Conservation (phyloP, 2,329 filamentous ascomycete genomes). For the Macrophomina tecta region DNA sequence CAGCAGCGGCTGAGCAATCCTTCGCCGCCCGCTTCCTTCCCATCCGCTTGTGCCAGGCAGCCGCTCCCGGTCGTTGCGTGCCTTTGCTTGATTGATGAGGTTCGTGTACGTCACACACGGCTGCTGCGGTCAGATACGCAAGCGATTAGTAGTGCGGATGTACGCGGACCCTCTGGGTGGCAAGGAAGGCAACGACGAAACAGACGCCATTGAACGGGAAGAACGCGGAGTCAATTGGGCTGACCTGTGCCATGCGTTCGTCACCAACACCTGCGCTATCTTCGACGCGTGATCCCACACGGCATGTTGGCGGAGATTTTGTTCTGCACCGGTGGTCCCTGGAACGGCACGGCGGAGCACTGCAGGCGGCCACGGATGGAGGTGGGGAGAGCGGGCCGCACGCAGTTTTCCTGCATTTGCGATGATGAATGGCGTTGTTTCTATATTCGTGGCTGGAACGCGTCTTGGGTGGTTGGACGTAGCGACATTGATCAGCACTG, state of each 20-base stretch:
- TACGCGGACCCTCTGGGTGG: constrained; percentile 8
- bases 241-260: background rate
- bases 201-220: background rate
- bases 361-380: no score
- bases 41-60: background rate
- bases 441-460: constrained; percentile 9
- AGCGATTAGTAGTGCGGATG: constrained; percentile 3
- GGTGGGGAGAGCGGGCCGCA: background rate
- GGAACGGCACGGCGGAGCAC: background rate
- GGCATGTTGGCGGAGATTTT: background rate
- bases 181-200: background rate
- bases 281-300: background rate
- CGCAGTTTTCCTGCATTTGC: background rate
- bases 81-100: background rate
- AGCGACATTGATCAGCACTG: constrained; percentile 9
- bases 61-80: background rate
- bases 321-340: background rate
- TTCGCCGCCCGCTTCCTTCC: constrained; percentile 1
- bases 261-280: background rate
- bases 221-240: background rate
- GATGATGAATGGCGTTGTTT: constrained; percentile 1
- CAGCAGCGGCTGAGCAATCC: constrained; percentile 4
- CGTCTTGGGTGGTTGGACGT: background rate
- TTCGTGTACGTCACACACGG: constrained; percentile 14
- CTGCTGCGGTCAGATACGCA: constrained; percentile 21